Percentiles rank a stretch among this genome's conserved stretches.
These are phyloP conservation scores for Lentinula edodes DNA, from an alignment of 768 basidiomycete species.

Conservation along the genomic window DNA sequence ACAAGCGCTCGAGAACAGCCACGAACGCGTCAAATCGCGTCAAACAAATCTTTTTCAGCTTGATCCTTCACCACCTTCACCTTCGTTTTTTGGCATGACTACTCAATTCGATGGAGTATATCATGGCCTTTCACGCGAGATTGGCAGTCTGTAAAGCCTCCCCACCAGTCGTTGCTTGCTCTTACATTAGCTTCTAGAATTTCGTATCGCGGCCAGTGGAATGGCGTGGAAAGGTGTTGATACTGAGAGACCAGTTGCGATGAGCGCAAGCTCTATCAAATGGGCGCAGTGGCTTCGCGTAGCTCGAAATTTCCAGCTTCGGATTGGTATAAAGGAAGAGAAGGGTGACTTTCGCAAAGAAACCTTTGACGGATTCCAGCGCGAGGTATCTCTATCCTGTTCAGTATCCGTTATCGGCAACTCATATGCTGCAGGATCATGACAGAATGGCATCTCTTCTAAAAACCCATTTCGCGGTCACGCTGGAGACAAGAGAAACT, in stretches of 20 bases:
- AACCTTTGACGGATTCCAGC: constrained; percentile 90
- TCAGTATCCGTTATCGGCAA: background rate
- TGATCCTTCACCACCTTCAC: constrained; percentile 20
- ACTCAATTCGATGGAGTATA: constrained; percentile 87
- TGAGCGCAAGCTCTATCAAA: constrained; percentile 71
- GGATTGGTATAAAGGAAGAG: constrained; percentile 59
- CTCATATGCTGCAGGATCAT: constrained; percentile 57
- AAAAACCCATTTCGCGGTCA: constrained; percentile 83
- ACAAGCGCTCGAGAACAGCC: background rate
- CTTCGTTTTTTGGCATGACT: constrained; percentile 34
- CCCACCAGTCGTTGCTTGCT: background rate
- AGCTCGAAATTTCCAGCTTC: constrained; percentile 87
- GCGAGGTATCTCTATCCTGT: constrained; percentile 56
- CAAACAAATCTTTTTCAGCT: background rate
- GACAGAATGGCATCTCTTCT: constrained; percentile 77
- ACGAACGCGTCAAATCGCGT: constrained; percentile 23
- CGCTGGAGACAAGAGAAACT: constrained; percentile 80
- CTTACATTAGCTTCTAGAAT: constrained; percentile 40
- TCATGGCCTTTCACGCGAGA: constrained; percentile 62
- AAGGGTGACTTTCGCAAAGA: constrained; percentile 56
- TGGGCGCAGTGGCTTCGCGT: constrained; percentile 91
- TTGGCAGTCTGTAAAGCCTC: constrained; percentile 66
- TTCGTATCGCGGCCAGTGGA: constrained; percentile 85
- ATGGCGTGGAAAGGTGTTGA: constrained; percentile 93
- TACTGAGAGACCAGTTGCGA: constrained; percentile 52